Evolutionary conservation across 768 basidiomycete species (phyloP).

Genomic region (Mycena pura): DNA sequence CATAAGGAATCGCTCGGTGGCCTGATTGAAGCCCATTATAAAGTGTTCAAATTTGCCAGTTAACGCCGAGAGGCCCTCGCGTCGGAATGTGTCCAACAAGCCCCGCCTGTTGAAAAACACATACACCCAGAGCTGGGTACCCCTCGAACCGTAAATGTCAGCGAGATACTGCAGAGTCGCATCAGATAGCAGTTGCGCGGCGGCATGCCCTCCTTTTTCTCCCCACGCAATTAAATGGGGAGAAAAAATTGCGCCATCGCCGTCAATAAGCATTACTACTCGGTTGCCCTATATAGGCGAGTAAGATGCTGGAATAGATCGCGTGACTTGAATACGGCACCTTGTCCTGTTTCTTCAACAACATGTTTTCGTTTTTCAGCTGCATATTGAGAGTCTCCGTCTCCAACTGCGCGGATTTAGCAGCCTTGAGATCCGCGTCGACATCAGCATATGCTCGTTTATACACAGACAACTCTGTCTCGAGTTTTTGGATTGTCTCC

Average conservation of each 20-base stretch:
- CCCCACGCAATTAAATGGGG: slow-evolving; percentile 60
- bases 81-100: slow-evolving; percentile 59
- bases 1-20: slow-evolving; percentile 69
- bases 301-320: background rate
- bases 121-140: slow-evolving; percentile 67
- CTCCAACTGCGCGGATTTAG: slow-evolving; percentile 1
- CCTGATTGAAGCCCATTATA: slow-evolving; percentile 73
- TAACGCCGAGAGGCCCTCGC: slow-evolving; percentile 42
- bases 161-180: slow-evolving; percentile 45
- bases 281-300: slow-evolving; percentile 45
- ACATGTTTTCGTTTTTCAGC: slow-evolving; percentile 32
- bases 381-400: slow-evolving; percentile 29
- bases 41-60: slow-evolving; percentile 67
- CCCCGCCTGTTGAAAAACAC: slow-evolving; percentile 71
- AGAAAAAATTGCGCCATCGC: slow-evolving; percentile 69
- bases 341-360: slow-evolving; percentile 42
- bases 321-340: slow-evolving; percentile 45
- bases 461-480: slow-evolving; percentile 51
- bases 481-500: slow-evolving; percentile 43
- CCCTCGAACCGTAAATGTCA: slow-evolving; percentile 41
- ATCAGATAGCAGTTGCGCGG: slow-evolving; percentile 57
- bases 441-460: slow-evolving; percentile 51
- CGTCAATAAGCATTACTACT: slow-evolving; percentile 63
- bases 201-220: slow-evolving; percentile 62
- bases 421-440: slow-evolving; percentile 37